phyloP scores from a whole-genome alignment of 23 red algal genomes.

The Pyropia yezoensis region DNA sequence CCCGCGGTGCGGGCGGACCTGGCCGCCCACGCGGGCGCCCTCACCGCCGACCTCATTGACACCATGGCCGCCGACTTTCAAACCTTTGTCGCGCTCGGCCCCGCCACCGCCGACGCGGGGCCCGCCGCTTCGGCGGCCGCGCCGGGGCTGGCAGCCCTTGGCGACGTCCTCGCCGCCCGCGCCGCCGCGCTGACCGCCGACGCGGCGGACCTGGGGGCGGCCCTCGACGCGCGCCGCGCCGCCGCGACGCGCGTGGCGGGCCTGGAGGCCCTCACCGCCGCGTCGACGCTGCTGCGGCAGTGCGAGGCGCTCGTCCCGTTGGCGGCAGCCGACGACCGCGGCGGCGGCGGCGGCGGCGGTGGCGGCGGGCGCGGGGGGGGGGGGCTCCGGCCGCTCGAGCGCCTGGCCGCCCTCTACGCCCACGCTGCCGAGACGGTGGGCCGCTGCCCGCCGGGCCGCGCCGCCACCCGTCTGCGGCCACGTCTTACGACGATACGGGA shows the following conservation, averaged over 20 bases:
- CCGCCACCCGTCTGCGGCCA: conserved; percentile 10
- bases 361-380: not conserved
- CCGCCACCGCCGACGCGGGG: conserved; percentile 24
- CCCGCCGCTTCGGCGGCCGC: conserved; percentile 13
- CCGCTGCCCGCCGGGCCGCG: conserved; percentile 18
- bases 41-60: conserved; percentile 32
- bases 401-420: conserved; percentile 39
- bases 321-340: conserved; percentile 1
- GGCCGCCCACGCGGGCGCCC: conserved; percentile 7
- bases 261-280: conserved; percentile 23
- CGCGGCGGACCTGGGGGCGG: conserved; percentile 14
- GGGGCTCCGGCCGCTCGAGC: conserved; percentile 34
- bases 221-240: conserved; percentile 22
- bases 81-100: conserved; percentile 30
- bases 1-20: conserved; percentile 55
- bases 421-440: conserved; percentile 33
- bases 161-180: conserved; percentile 16
- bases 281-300: conserved; percentile 52
- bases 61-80: conserved; percentile 41
- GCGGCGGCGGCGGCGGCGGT: not conserved
- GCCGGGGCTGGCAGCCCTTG: conserved; percentile 13
- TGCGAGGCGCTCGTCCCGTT: conserved; percentile 54
- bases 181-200: conserved; percentile 22
- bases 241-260: conserved; percentile 13
- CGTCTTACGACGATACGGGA: conserved; percentile 23